Evolutionary conservation across 225 moss, liverwort and hornwort genomes (phyloP).

Genomic region (Asterella californica): DNA sequence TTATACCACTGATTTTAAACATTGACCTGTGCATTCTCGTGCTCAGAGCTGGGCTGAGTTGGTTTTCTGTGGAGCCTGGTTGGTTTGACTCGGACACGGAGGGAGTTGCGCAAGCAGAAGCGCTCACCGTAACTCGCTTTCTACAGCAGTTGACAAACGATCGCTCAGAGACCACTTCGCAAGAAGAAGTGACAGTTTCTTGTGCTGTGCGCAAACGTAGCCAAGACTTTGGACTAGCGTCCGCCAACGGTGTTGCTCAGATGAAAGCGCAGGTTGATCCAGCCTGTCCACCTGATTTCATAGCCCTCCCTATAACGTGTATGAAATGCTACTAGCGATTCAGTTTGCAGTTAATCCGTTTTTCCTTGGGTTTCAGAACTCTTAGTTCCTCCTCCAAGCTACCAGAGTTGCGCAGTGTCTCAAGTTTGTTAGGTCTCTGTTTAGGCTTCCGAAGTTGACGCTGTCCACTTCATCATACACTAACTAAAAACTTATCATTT

Average conservation of each 20-base stretch:
- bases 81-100: conserved; percentile 56
- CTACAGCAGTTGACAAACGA: conserved; percentile 52
- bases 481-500: neutral
- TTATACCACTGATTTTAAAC: neutral
- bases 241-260: conserved; percentile 14
- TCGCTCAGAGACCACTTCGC: conserved; percentile 32
- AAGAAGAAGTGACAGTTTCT: conserved; percentile 28
- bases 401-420: neutral
- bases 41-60: conserved; percentile 68
- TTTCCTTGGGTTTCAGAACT: neutral
- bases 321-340: neutral
- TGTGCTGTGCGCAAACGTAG: conserved; percentile 26
- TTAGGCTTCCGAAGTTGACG: neutral
- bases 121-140: conserved; percentile 60
- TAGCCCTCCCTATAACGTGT: neutral
- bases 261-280: neutral
- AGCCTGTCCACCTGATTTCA: neutral
- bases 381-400: neutral
- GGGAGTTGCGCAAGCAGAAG: conserved; percentile 71
- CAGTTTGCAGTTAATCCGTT: neutral
- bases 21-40: neutral
- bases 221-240: conserved; percentile 25
- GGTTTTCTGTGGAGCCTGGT: conserved; percentile 71
- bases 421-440: neutral
- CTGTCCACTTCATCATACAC: neutral